A percentile compares a stretch with the other conserved stretches of the same genome.
phyloP scores from a whole-genome alignment of 2,329 filamentous ascomycete genomes.

The Cladophialophora exuberans region DNA sequence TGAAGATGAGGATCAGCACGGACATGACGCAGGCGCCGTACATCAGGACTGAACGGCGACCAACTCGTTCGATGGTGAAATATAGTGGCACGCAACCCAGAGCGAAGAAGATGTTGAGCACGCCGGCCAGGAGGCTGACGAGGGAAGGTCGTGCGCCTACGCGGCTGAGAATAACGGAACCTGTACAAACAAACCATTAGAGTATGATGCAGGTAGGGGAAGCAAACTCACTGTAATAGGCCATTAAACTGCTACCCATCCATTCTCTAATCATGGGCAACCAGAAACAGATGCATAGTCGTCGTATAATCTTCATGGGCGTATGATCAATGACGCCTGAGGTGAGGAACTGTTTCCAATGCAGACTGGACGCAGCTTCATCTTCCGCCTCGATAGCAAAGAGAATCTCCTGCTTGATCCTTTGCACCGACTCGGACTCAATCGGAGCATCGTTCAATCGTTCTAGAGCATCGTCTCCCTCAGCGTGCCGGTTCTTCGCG shows the following conservation, averaged over 20 bases:
- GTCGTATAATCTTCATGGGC: slow-evolving; percentile 21
- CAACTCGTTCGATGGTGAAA: slow-evolving; percentile 27
- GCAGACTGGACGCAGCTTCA: slow-evolving; percentile 22
- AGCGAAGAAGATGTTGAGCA: slow-evolving; percentile 26
- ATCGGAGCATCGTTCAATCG: slow-evolving; percentile 30
- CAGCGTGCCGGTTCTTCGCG: slow-evolving; percentile 30
- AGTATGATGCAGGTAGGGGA: neutral
- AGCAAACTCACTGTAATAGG: slow-evolving; percentile 18
- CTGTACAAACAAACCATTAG: slow-evolving; percentile 1
- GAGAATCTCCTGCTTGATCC: slow-evolving; percentile 33
- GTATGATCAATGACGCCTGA: slow-evolving; percentile 23
- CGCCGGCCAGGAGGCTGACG: slow-evolving; percentile 19
- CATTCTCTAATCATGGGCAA: slow-evolving; percentile 25
- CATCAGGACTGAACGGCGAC: slow-evolving; percentile 19
- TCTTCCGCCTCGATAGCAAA: slow-evolving; percentile 28
- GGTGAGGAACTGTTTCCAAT: slow-evolving; percentile 22
- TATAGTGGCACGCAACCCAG: slow-evolving; percentile 26
- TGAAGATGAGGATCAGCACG: slow-evolving; percentile 25
- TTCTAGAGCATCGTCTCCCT: slow-evolving; percentile 34
- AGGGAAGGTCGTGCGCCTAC: slow-evolving; percentile 18
- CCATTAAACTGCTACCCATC: slow-evolving; percentile 20
- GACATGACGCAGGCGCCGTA: slow-evolving; percentile 25
- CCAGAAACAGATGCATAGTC: slow-evolving; percentile 27
- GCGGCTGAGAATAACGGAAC: slow-evolving; percentile 22
- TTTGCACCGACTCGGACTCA: slow-evolving; percentile 25